Conservation (phyloP, 768 basidiomycete species). For the Rhodotorula graminis region DNA sequence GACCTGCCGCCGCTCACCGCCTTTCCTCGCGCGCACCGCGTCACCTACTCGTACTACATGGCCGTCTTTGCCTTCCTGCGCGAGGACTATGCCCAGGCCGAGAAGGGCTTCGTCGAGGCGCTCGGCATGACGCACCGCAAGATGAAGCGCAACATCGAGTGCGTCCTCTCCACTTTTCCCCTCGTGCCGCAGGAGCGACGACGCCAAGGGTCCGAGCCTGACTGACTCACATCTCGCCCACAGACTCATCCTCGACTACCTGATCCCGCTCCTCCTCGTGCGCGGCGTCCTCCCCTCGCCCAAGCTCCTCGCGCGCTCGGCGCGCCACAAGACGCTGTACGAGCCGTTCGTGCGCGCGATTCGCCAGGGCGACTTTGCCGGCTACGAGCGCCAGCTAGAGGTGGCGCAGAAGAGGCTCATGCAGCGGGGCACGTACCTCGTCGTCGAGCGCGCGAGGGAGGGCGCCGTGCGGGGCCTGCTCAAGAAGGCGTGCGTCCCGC, state of each 20-base stretch:
- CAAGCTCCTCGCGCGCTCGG: constrained; percentile 56
- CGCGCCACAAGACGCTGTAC: constrained; percentile 67
- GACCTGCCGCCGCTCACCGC: constrained; percentile 72
- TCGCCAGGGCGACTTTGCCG: constrained; percentile 65
- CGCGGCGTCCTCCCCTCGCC: constrained; percentile 77
- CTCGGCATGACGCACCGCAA: constrained; percentile 48
- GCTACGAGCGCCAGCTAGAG: constrained; percentile 71
- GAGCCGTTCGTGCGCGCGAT: constrained; percentile 76
- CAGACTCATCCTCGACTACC: constrained; percentile 84
- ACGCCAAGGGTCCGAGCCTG: too few species aligned
- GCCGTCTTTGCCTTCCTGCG: constrained; percentile 91
- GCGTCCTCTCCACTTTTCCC: constrained; percentile 53
- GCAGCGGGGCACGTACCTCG: constrained; percentile 79
- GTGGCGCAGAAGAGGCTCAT: constrained; percentile 68
- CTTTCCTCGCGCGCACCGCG: constrained; percentile 64
- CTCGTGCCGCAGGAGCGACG: too few species aligned
- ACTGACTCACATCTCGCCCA: not conserved
- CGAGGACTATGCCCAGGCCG: constrained; percentile 81
- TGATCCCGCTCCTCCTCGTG: constrained; percentile 82
- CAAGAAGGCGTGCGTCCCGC: constrained; percentile 49
- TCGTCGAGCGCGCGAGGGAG: constrained; percentile 81
- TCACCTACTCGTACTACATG: constrained; percentile 88
- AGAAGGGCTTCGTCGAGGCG: constrained; percentile 15
- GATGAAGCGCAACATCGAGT: constrained; percentile 76
- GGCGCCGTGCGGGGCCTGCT: constrained; percentile 78